These are phyloP conservation scores for Mycena albidolilacea DNA, from an alignment of 768 basidiomycete species.

Conservation along the genomic window DNA sequence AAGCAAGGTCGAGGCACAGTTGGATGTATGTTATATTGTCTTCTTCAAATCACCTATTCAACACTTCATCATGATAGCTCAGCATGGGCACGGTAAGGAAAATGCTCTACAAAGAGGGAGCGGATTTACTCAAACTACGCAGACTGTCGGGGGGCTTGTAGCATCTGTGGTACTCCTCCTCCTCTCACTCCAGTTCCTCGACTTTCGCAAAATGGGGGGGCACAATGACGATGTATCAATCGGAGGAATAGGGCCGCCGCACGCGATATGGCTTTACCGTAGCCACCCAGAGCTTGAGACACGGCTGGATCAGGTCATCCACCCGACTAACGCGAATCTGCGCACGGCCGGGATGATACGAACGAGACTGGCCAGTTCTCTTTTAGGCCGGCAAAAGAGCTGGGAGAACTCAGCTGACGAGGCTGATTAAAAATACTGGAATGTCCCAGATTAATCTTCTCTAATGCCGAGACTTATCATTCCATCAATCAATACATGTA, in stretches of 20 bases:
- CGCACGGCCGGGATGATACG: background rate
- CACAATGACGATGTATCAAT: background rate
- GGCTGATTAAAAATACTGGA: too few relatives aligned
- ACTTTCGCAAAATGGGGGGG: background rate
- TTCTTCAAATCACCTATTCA: background rate
- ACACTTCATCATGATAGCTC: background rate
- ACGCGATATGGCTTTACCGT: background rate
- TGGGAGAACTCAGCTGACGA: too few relatives aligned
- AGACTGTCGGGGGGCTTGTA: background rate
- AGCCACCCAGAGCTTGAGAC: conserved; percentile 1
- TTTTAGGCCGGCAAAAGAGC: background rate
- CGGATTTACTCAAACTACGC: background rate
- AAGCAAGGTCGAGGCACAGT: background rate
- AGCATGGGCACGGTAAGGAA: background rate
- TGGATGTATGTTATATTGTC: background rate
- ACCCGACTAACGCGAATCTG: background rate
- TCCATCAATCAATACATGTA: too few relatives aligned
- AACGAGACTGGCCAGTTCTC: background rate
- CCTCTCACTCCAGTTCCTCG: background rate
- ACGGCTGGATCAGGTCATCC: background rate
- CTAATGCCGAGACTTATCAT: too few relatives aligned
- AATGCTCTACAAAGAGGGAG: background rate
- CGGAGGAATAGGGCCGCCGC: background rate
- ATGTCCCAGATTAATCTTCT: too few relatives aligned
- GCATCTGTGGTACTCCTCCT: background rate